These are phyloP conservation scores for Trichosporon sp. DNA, from an alignment of 1,284 basidiomycete genomes.

Conservation along the genomic window DNA sequence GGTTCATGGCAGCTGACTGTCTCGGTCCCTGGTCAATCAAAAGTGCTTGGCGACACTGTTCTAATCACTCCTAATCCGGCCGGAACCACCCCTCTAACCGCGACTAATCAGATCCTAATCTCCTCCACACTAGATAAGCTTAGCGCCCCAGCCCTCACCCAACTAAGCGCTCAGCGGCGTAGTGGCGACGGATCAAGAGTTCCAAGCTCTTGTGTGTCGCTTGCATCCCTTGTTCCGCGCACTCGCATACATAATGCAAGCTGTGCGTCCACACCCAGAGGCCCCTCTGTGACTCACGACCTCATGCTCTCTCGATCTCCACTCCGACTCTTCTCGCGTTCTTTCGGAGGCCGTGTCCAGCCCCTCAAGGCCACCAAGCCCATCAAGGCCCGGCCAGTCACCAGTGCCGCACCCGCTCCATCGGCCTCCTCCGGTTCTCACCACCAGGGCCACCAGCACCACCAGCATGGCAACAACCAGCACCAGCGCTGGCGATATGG, in stretches of 20 bases:
- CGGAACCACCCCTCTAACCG: constrained; percentile 12
- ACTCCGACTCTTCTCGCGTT: constrained; percentile 16
- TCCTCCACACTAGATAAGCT: not conserved
- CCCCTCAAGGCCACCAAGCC: constrained; percentile 4
- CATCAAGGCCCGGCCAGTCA: constrained; percentile 6
- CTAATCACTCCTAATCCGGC: constrained; percentile 8
- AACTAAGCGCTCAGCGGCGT: not conserved
- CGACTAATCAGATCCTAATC: constrained; percentile 7
- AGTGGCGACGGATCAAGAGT: constrained; percentile 13
- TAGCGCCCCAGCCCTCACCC: not conserved
- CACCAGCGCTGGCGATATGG: constrained; percentile 13
- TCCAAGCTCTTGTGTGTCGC: not conserved
- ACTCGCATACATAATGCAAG: constrained; percentile 12
- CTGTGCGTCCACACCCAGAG: not conserved
- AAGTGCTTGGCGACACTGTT: not conserved
- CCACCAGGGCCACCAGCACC: constrained; percentile 9
- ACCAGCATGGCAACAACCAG: constrained; percentile 14
- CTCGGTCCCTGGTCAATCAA: not conserved
- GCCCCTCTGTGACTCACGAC: not conserved
- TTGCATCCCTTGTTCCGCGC: not conserved
- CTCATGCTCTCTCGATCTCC: constrained; percentile 15
- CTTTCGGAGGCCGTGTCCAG: constrained; percentile 4
- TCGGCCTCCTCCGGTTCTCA: constrained; percentile 10
- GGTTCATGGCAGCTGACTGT: not conserved
- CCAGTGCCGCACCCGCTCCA: not conserved